Base-by-base conservation (phyloP, 108 stramenopile species). In the Schizochytrium sp. region DNA sequence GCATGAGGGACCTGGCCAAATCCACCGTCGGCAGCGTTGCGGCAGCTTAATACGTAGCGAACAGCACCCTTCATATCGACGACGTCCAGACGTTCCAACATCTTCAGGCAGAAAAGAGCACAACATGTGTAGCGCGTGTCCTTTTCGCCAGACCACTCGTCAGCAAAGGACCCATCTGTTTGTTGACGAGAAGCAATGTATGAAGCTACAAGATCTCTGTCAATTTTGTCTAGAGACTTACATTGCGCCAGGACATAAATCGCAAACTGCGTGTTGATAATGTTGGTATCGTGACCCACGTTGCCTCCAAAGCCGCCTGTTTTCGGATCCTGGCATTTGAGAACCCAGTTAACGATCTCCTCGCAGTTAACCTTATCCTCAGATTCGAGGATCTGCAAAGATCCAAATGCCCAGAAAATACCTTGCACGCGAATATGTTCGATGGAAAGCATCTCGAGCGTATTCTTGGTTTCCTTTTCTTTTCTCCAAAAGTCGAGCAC, bases 111-210 rank as follows among this genome's bases (percentile, higher is more conserved):
- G 3, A 94, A 93, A 44, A 99, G 91, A 5, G 98, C 98, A 90
- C 98, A 99, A 91, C 99, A 99, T 2, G 96, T 95, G 93, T 99
- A 99, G 61, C 99, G 94, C 7, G 98, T 99, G 92, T 99, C 99
- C 56, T 98, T 94, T 91, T 99, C 99, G 28, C 98, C 99, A 95
- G 96, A 98, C 89, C 91, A 61, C 91, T 99, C 99, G 15, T 98
- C 99, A 4, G 93, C 93, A 92, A 99, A 99, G 87, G 95, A 96
- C n/a, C 99, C 99, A 90, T 99, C 98, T 1, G 88, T 60, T 90
- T 97, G 97, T 94, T 99, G 99, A 60, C 98, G 92, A 3, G 93
- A 89, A 7, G 90, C 76, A 12, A 99, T 93, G 94, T 96, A 99
- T 4, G 93, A 91, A 19, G 95, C 95, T 42, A 93, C 92, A 57